These are phyloP conservation scores for Bonnemaisonia californica DNA, from an alignment of 31 red algal genomes.

Conservation along the genomic window DNA sequence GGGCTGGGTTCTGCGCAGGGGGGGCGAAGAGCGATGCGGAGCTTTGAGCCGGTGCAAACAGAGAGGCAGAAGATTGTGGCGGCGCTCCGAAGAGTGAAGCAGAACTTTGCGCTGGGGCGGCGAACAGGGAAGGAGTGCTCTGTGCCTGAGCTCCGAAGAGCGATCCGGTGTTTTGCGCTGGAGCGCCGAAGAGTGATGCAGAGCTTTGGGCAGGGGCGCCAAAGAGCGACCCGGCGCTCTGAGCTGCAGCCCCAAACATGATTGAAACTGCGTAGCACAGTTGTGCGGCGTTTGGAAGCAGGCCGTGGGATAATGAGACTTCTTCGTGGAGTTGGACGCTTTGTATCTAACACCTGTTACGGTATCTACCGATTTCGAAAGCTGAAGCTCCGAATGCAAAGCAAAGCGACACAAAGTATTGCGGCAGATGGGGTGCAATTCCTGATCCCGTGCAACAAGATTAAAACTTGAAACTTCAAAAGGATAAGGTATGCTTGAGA, in stretches of 20 bases:
- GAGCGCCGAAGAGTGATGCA: conserved; percentile 15
- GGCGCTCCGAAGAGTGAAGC: conserved; percentile 15
- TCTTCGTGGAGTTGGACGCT: too few relatives aligned
- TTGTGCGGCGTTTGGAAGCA: background rate
- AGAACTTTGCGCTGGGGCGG: conserved; percentile 4
- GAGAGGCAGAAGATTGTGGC: background rate
- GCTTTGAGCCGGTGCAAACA: conserved; percentile 26
- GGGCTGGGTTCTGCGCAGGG: background rate
- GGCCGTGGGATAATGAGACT: too few relatives aligned
- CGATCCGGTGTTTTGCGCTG: conserved; percentile 36
- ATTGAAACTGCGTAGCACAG: background rate
- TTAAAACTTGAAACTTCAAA: too few relatives aligned
- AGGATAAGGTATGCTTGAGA: too few relatives aligned
- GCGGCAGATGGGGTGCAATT: too few relatives aligned
- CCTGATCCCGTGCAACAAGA: too few relatives aligned
- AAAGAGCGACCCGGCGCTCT: background rate
- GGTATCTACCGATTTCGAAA: too few relatives aligned
- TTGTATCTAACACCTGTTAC: too few relatives aligned
- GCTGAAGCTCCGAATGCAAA: too few relatives aligned
- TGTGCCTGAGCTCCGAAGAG: conserved; percentile 36
- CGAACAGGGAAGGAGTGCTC: conserved; percentile 29
- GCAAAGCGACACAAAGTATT: too few relatives aligned
- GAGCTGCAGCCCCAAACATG: conserved; percentile 1
- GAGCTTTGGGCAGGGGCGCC: conserved; percentile 22
- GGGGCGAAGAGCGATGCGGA: conserved; percentile 14